Evolutionary conservation across 129 eudicot genomes (phyloP).

Genomic region (Artemisia argyi): DNA sequence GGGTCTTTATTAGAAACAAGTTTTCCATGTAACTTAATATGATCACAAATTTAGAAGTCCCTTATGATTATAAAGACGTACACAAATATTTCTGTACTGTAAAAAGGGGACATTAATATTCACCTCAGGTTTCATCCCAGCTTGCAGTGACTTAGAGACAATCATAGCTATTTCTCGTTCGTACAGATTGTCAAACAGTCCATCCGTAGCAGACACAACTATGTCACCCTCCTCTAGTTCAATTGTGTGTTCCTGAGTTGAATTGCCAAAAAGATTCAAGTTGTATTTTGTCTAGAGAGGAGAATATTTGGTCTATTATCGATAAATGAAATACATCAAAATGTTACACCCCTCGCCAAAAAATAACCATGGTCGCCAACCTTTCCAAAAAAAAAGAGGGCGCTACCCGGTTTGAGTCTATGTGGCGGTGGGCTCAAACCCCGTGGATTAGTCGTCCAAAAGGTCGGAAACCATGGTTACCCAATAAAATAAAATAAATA

Average conservation of each 20-base stretch:
- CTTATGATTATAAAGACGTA: not conserved
- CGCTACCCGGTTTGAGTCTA: too few species aligned
- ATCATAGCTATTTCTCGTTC: conserved; percentile 62
- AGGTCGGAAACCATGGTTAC: too few species aligned
- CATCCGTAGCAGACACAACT: conserved; percentile 82
- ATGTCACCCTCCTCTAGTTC: conserved; percentile 75
- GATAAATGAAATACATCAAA: conserved; percentile 9
- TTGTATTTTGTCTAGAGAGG: not conserved
- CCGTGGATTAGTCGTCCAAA: too few species aligned
- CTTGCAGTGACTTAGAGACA: conserved; percentile 59
- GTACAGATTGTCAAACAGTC: conserved; percentile 89
- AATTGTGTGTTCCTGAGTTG: conserved; percentile 50
- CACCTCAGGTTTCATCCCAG: conserved; percentile 55
- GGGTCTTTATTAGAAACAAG: not conserved
- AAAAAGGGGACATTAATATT: conserved; percentile 8
- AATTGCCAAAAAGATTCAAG: not conserved
- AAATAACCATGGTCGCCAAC: not conserved
- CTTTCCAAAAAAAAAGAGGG: too few species aligned
- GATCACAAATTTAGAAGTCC: not conserved
- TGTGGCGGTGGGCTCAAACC: too few species aligned
- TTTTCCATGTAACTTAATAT: not conserved
- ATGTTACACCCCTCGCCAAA: conserved; percentile 1
- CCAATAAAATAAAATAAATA: too few species aligned
- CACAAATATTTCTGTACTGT: not conserved
- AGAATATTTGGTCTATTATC: not conserved